phyloP scores from a whole-genome alignment of 352 stramenopile species.

The Phytopythium cucurbitacearum region DNA sequence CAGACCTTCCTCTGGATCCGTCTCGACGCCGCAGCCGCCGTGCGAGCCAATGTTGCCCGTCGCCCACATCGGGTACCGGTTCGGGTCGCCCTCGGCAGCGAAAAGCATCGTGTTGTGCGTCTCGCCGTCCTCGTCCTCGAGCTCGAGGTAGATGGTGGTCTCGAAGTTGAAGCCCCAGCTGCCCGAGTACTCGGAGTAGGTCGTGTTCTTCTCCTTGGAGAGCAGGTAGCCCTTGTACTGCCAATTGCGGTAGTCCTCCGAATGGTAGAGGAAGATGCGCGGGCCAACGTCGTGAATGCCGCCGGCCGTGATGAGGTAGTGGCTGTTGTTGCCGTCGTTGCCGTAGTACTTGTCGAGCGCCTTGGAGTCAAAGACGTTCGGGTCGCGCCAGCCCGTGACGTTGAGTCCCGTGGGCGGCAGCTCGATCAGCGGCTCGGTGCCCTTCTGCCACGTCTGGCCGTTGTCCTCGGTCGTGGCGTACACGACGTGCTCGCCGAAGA shows the following conservation, averaged over 20 bases:
- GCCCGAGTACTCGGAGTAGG: slow-evolving; percentile 48
- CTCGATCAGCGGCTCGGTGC: slow-evolving; percentile 40
- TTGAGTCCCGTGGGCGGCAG: slow-evolving; percentile 39
- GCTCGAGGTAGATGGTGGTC: slow-evolving; percentile 58
- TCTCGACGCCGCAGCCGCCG: slow-evolving; percentile 11
- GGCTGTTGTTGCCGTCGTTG: slow-evolving; percentile 21
- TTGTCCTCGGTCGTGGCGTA: slow-evolving; percentile 55
- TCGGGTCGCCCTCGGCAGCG: slow-evolving; percentile 38
- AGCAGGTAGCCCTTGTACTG: slow-evolving; percentile 63
- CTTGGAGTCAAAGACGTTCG: slow-evolving; percentile 53
- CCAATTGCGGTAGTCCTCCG: slow-evolving; percentile 56
- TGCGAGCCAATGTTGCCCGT: slow-evolving; percentile 26
- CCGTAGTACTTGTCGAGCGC: slow-evolving; percentile 39
- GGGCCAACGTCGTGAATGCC: slow-evolving; percentile 47
- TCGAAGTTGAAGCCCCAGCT: slow-evolving; percentile 69
- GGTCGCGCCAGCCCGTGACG: slow-evolving; percentile 64
- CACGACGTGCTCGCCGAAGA: slow-evolving; percentile 64
- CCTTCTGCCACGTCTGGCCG: slow-evolving; percentile 62
- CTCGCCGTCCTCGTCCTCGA: slow-evolving; percentile 50
- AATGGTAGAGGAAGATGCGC: slow-evolving; percentile 64
- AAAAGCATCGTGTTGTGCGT: slow-evolving; percentile 66
- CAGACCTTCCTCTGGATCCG: slow-evolving; percentile 21
- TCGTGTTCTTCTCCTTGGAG: slow-evolving; percentile 54
- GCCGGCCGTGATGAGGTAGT: slow-evolving; percentile 54
- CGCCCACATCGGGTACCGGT: slow-evolving; percentile 63